These are phyloP conservation scores for Boletus insuetus DNA, from an alignment of 768 basidiomycete genomes.

Conservation along the genomic window DNA sequence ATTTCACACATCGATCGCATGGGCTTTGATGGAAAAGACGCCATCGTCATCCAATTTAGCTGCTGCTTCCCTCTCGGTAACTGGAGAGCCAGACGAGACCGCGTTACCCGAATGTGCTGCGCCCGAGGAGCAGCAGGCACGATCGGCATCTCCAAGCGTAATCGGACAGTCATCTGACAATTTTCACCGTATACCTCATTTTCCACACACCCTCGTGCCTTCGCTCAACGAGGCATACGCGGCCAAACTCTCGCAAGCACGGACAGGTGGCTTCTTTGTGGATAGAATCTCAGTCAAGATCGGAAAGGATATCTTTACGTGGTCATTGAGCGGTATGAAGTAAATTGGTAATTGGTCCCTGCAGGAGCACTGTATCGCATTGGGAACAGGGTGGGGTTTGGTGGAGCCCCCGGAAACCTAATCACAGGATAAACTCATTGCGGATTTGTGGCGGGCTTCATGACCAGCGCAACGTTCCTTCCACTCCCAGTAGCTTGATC, in stretches of 20 bases:
- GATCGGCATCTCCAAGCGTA: background rate
- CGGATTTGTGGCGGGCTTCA: slow-evolving; percentile 34
- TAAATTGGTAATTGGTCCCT: slow-evolving; percentile 11
- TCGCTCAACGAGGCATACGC: slow-evolving; percentile 50
- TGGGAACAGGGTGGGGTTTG: slow-evolving; percentile 5
- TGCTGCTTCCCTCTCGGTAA: background rate
- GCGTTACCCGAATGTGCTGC: background rate
- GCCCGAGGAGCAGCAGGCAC: slow-evolving; percentile 6
- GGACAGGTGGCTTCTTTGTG: slow-evolving; percentile 50
- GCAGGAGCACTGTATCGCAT: slow-evolving; percentile 3
- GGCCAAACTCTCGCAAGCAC: slow-evolving; percentile 37
- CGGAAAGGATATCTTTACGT: slow-evolving; percentile 61
- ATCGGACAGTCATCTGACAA: slow-evolving; percentile 7
- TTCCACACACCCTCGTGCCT: slow-evolving; percentile 49
- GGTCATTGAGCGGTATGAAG: slow-evolving; percentile 33
- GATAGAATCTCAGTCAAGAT: slow-evolving; percentile 62
- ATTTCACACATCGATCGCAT: slow-evolving; percentile 88
- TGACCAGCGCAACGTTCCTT: slow-evolving; percentile 64
- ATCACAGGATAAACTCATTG: background rate
- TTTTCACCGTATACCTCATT: slow-evolving; percentile 49
- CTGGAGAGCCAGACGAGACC: slow-evolving; percentile 3
- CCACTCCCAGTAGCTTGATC: slow-evolving; percentile 72
- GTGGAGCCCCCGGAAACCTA: slow-evolving; percentile 4
- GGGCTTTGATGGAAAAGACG: slow-evolving; percentile 62
- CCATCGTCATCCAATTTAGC: slow-evolving; percentile 2